Base-by-base conservation (phyloP, 1,139 yeast genomes). In the Yamadazyma friedrichii region DNA sequence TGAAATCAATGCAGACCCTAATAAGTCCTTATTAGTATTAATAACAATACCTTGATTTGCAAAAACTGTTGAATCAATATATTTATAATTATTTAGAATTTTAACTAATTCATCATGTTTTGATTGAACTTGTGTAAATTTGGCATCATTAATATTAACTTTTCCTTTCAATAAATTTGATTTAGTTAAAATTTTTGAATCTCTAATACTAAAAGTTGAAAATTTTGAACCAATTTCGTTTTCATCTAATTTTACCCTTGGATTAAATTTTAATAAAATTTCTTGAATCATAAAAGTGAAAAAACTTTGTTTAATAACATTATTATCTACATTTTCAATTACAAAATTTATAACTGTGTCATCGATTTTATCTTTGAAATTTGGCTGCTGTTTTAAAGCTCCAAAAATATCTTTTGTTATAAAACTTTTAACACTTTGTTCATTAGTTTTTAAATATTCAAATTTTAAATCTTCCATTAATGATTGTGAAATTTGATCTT, bases 21-120 rank as follows among this genome's bases (percentile, higher is more conserved):
- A 45, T 20, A 48, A 47, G 11, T 65, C 64, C 9, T 32, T 30
- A 27, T 65, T 65, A 6, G 65, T 61, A 40, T 59, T 61, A 12
- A 67, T 56, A 1, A 67, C 70, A 35, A 67, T 65, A 15, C 74
- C 74, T 22, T 59, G 55, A 4, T 72, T 73, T 42, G 49, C 20
- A 58, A 54, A 42, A 56, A 52, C 24, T 53, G 53, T 17, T 35
- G 41, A 4, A 62, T 61, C 13, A 2, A 69, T 65, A 6, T 54
- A 49, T 13, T 55, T 55, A 40, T 65, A 48, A 16, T 51, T 36
- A 40, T 54, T 60, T 37, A 68, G 48, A 6, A 49, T 38, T 16
- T 46, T 42, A 3, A 65, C 64, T 10, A 67, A 47, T 9, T 46
- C 37, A 36, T 58, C 63, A 46, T 66, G 73, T 4, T 52, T 49